Conservation (phyloP, 169 alveolate species). For the Condylostoma magnum region DNA sequence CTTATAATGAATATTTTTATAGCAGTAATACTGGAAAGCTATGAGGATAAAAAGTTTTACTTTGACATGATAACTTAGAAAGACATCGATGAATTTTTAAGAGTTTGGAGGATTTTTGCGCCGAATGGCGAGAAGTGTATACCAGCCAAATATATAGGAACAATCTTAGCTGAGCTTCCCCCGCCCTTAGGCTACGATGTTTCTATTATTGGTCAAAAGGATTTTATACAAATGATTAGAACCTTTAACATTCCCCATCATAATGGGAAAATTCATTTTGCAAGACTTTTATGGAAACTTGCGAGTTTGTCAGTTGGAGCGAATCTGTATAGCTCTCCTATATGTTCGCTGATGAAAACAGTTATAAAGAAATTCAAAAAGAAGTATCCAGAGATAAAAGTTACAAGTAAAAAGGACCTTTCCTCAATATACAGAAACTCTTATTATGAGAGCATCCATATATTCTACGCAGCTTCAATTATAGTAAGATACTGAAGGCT, state of each 20-base stretch:
- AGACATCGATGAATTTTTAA: neutral
- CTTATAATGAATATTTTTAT: constrained; percentile 62
- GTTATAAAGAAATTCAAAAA: no score
- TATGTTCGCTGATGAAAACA: no score
- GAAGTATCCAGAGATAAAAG: no score
- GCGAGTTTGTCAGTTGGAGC: constrained; percentile 11
- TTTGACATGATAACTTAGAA: neutral
- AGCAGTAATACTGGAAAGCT: constrained; percentile 19
- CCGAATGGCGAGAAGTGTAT: constrained; percentile 22
- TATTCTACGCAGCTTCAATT: no score
- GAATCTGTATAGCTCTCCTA: no score
- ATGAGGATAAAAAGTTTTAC: neutral
- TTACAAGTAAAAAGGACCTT: no score
- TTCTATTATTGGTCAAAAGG: neutral
- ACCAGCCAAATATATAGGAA: neutral
- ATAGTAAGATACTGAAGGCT: no score
- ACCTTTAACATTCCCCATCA: neutral
- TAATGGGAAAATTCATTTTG: constrained; percentile 4
- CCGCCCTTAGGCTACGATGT: constrained; percentile 15
- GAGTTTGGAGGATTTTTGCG: neutral
- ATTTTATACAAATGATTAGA: neutral
- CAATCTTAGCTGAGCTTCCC: neutral
- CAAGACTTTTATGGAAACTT: constrained; percentile 18
- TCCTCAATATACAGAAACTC: no score
- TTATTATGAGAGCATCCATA: no score